These are phyloP conservation scores for Meredithiella fracta DNA, from an alignment of 2,329 filamentous ascomycete genomes.

Conservation along the genomic window DNA sequence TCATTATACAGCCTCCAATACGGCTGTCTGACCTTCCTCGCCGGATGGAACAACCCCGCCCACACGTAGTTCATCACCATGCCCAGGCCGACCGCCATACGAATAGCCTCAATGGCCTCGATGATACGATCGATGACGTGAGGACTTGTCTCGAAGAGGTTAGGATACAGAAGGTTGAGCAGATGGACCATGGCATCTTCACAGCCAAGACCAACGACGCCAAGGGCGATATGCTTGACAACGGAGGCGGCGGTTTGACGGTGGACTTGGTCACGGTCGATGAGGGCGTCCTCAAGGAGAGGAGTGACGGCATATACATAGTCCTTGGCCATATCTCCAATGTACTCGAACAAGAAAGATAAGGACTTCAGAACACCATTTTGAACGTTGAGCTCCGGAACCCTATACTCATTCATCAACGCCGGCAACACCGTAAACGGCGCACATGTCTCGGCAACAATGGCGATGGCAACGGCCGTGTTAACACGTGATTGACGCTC, in stretches of 20 bases:
- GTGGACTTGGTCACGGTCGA: slow-evolving; percentile 95
- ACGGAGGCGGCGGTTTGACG: slow-evolving; percentile 90
- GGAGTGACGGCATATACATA: slow-evolving; percentile 98
- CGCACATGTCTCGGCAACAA: slow-evolving; percentile 94
- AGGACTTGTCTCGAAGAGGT: slow-evolving; percentile 92
- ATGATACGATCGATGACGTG: slow-evolving; percentile 98
- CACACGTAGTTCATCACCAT: slow-evolving; percentile 95
- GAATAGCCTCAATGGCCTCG: slow-evolving; percentile 89
- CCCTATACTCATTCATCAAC: slow-evolving; percentile 97
- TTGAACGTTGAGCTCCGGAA: slow-evolving; percentile 95
- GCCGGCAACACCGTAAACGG: slow-evolving; percentile 97
- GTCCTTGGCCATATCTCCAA: slow-evolving; percentile 98
- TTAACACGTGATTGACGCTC: slow-evolving; percentile 97
- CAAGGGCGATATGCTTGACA: slow-evolving; percentile 93
- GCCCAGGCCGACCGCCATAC: slow-evolving; percentile 82
- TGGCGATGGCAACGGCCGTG: slow-evolving; percentile 94
- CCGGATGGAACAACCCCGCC: slow-evolving; percentile 94
- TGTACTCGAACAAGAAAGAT: slow-evolving; percentile 96
- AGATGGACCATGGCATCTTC: slow-evolving; percentile 98
- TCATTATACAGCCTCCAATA: slow-evolving; percentile 98
- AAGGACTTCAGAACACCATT: slow-evolving; percentile 96
- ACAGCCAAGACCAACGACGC: slow-evolving; percentile 92
- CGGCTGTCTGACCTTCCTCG: slow-evolving; percentile 79
- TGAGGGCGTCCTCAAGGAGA: slow-evolving; percentile 86
- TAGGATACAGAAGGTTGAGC: slow-evolving; percentile 88